Base-by-base conservation (phyloP, 495 filamentous ascomycete genomes). In the Talaromyces nanjingensis region DNA sequence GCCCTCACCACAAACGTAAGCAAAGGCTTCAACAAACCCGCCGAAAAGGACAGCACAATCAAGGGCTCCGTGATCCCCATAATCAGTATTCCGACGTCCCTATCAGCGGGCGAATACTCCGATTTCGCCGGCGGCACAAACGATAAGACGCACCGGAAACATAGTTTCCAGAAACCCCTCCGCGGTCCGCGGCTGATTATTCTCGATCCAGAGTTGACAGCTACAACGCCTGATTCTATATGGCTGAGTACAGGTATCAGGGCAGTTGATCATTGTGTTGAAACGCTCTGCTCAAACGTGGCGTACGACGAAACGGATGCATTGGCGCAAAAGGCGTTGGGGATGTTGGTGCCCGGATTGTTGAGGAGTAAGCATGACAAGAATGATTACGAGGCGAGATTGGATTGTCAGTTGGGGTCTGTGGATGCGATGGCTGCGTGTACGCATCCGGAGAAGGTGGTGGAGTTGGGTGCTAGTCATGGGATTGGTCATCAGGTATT, bases 211-310 rank as follows among this genome's bases (percentile, higher is more conserved):
- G 75, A 74, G 14, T 73, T 89, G 2, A 78, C 76, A 1, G 63
- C 73, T 14, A 82, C 81, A 1, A 86, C 87, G 0, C 86, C 86
- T 0, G 76, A 79, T 55, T 74, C 75, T 20, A 77, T 87, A 39
- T 90, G 86, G 86, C 70, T 88, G 6, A 82, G 79, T 34, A 86
- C 82, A 2, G 87, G 86, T 1, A 74, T 89, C 6, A 76, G 86
- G 7, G 83, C 82, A 8, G 79, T 89, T 4, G 87, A 90, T 64
- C 86, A 89, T 65, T 89, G 86, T 66, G 78, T 87, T 9, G 86
- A 90, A 70, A 77, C 79, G 0, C 68, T 84, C 5, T 87, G 83
- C 57, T 81, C 79, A 0, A 61, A 16, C 8, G 25, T 61, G 8
- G 18, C 20, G 6, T 60, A 75, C 9, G 53, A 71, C n/a, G 65